A percentile compares a stretch with the other conserved stretches of the same genome.
These are phyloP conservation scores for Phaeotremella fagi DNA, from an alignment of 768 basidiomycete species.

Conservation along the genomic window DNA sequence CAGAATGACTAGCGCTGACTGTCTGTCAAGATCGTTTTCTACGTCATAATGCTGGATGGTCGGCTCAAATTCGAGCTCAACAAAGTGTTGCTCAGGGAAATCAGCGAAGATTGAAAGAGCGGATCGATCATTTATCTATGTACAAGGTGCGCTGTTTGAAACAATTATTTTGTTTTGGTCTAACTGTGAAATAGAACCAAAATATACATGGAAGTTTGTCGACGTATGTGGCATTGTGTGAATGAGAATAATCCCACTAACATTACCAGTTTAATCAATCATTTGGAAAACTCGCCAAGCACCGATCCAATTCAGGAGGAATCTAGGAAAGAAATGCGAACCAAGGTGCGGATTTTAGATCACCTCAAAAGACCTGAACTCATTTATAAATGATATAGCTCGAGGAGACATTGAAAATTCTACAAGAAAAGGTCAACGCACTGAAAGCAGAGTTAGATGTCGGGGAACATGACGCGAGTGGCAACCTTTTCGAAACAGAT, in stretches of 20 bases:
- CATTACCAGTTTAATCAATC: no score
- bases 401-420: constrained; percentile 10
- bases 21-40: constrained; percentile 32
- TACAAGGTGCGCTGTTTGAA: constrained; percentile 18
- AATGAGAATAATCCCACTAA: no score
- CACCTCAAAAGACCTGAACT: neutral
- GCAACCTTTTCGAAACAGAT: constrained; percentile 28
- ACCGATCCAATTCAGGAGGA: constrained; percentile 12
- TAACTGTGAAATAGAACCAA: constrained; percentile 9
- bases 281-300: no score
- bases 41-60: constrained; percentile 18
- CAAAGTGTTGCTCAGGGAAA: constrained; percentile 26
- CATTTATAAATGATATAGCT: constrained; percentile 12
- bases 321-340: constrained; percentile 22
- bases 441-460: constrained; percentile 17
- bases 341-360: constrained; percentile 19
- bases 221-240: constrained; percentile 26
- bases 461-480: constrained; percentile 12
- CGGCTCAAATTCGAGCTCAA: constrained; percentile 30
- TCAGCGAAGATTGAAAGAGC: constrained; percentile 24
- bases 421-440: constrained; percentile 10
- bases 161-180: neutral
- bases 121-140: constrained; percentile 22
- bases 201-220: constrained; percentile 24
- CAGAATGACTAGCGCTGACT: neutral